Evolutionary conservation across 768 basidiomycete species (phyloP), one percentile per base, ranked within the genome.

Genomic region (Tulasnella calospora): DNA sequence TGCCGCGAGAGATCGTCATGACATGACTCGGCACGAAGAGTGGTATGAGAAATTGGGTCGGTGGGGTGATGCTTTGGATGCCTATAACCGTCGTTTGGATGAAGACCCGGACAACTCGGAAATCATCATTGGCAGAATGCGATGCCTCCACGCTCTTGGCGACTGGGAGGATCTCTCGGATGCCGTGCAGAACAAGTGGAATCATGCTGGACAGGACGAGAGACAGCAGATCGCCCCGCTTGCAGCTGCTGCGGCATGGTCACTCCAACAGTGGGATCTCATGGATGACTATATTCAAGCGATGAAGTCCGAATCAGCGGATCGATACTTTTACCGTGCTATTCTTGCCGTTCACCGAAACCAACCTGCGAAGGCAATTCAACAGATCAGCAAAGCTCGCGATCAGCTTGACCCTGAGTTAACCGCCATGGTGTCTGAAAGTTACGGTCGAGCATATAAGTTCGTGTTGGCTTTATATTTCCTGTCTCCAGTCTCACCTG

Each of bases 361-460:
- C 81, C 96, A 98, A 84, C 98, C 96, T 85, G 89, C 92, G 19
- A 94, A 95, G 82, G 98, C 98, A 2, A 86, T 94, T 80, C 87
- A 88, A 74, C 95, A 98, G 79, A 97, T 99, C 82, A 91, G 92
- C 47, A 94, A 92, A 82, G 96, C 98, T 38, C 90, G 98, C 47
- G 98, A 99, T 83, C 86, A 95, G 35, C 86, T 99, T 46, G 95
- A 98, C 83, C 92, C 93, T 0, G 96, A 99, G 82, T 86, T 99
- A 51, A 94, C 91, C 0, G 93, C 94, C 0, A 90, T 99, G 81
- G 94, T 96, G 21, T 94, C 95, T 69, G 98, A 99, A 84, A 94
- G 94, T 77, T 99, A 99, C 85, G 95, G 94, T n/a, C 90, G 97
- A 46, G 94, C 96, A 1, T 99, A 99, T 85, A 95, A 95, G 96